Evolutionary conservation across 805 yeast genomes (phyloP), one percentile per base, ranked within the genome.

Genomic region (Saturnispora bothae): DNA sequence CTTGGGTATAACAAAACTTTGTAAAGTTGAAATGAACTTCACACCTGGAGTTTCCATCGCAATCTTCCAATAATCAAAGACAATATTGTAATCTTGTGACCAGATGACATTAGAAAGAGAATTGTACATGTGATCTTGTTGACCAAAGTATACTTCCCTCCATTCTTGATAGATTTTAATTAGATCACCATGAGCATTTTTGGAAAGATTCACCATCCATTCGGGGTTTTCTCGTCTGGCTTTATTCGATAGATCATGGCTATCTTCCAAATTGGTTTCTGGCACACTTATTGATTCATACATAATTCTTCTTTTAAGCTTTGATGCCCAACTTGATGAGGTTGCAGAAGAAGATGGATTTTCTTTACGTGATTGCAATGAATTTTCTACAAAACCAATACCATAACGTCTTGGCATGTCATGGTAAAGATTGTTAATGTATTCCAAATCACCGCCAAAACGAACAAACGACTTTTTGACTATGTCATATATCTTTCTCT

Each of bases 341-440:
- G 34, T 8, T 8, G 34, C 4, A 12, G 33, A n/a, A 17, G 33
- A 13, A 15, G 4, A 5, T 5, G 28, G 21, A 33, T 23, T 14
- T 14, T 22, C 17, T 13, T 7, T 15, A 15, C 15, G 16, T 14
- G 13, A 18, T 10, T 19, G 25, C 8, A 31, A 12, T 20, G 31
- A 37, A 2, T 42, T 34, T 28, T 44, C 47, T 23, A 39, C 33
- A 37, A 26, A 41, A 2, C 43, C 28, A 15, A 39, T 21, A 10
- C 45, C 47, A 35, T 39, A 44, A 15, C 44, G 26, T 8, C 45
- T 30, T 10, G 45, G 45, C 22, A 44, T 44, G 13, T 37, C 34
- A 5, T 31, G 18, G 29, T 39, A 44, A 5, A 36, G 17, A 10
- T 18, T 18, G 37, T 41, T 43, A 19, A 44, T 32, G 13, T 30